Evolutionary conservation across 805 yeast genomes (phyloP).

Genomic region (Komagataella phaffii): DNA sequence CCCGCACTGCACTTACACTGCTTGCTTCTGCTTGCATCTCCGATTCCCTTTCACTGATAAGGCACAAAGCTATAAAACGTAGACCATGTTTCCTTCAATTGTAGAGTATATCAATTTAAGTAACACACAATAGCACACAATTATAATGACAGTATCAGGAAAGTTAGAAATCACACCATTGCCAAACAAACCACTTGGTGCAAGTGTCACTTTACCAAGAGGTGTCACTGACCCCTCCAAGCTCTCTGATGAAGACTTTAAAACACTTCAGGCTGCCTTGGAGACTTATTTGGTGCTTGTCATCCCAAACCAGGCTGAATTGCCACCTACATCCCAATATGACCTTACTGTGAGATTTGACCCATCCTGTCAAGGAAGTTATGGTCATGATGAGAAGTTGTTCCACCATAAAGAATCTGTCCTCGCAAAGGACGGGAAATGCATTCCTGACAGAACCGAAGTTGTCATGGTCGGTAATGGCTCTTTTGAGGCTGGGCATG

Average conservation of each 20-base stretch:
- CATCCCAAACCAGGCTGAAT: slow-evolving; percentile 55
- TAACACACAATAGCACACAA: neutral
- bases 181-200: slow-evolving; percentile 49
- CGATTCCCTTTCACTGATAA: neutral
- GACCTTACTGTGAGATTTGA: slow-evolving; percentile 66
- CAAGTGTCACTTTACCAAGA: slow-evolving; percentile 47
- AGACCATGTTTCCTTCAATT: neutral
- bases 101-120: neutral
- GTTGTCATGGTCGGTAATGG: slow-evolving; percentile 89
- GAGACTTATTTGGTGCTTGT: slow-evolving; percentile 60
- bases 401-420: slow-evolving; percentile 55
- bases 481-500: slow-evolving; percentile 42
- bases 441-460: slow-evolving; percentile 76
- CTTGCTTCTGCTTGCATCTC: neutral
- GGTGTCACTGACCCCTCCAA: slow-evolving; percentile 65
- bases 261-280: slow-evolving; percentile 46
- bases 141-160: slow-evolving; percentile 9
- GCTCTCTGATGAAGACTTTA: slow-evolving; percentile 54
- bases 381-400: slow-evolving; percentile 74
- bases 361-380: slow-evolving; percentile 52
- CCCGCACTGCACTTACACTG: neutral
- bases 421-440: slow-evolving; percentile 65
- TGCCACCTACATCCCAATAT: slow-evolving; percentile 67
- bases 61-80: neutral
- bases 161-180: slow-evolving; percentile 31